Percentiles rank a stretch among this genome's conserved stretches.
phyloP scores from a whole-genome alignment of 164 flowering plant genomes.

The Platanus orientalis region DNA sequence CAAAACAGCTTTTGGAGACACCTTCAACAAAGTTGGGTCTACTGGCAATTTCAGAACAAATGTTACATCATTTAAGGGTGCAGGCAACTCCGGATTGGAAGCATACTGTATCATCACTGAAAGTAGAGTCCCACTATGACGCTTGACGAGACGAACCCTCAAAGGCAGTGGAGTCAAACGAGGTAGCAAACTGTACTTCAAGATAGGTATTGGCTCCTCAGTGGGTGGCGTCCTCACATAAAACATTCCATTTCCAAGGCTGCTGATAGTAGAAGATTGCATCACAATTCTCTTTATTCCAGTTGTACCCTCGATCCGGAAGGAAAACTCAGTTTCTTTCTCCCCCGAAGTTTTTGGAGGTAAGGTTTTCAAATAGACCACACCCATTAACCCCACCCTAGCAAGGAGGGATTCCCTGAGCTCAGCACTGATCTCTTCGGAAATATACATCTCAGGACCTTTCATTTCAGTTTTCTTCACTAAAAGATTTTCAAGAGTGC shows the following conservation, averaged over 20 bases:
- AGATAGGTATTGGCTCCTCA: slow-evolving; percentile 64
- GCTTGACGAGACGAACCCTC: slow-evolving; percentile 74
- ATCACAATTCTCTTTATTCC: slow-evolving; percentile 75
- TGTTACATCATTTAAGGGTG: slow-evolving; percentile 69
- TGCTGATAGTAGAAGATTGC: slow-evolving; percentile 71
- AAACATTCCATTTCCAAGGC: slow-evolving; percentile 85
- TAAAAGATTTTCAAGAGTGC: slow-evolving; percentile 68
- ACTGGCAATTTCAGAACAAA: slow-evolving; percentile 78
- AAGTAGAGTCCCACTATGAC: slow-evolving; percentile 84
- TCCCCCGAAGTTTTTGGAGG: slow-evolving; percentile 64
- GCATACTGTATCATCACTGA: slow-evolving; percentile 95
- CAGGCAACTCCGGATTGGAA: slow-evolving; percentile 71
- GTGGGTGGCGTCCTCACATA: slow-evolving; percentile 69
- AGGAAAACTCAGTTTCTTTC: slow-evolving; percentile 91
- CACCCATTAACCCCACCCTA: slow-evolving; percentile 79
- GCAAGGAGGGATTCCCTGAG: slow-evolving; percentile 89
- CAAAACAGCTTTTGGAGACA: slow-evolving; percentile 86
- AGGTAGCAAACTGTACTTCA: slow-evolving; percentile 85
- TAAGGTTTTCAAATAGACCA: slow-evolving; percentile 65
- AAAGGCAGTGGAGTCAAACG: slow-evolving; percentile 77
- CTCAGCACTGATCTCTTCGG: slow-evolving; percentile 77
- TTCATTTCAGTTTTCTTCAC: slow-evolving; percentile 81
- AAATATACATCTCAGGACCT: slow-evolving; percentile 84
- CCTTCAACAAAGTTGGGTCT: slow-evolving; percentile 81
- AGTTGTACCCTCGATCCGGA: slow-evolving; percentile 63